phyloP scores from a whole-genome alignment of 1,284 basidiomycete genomes.

The Sanghuangporus weigelae region DNA sequence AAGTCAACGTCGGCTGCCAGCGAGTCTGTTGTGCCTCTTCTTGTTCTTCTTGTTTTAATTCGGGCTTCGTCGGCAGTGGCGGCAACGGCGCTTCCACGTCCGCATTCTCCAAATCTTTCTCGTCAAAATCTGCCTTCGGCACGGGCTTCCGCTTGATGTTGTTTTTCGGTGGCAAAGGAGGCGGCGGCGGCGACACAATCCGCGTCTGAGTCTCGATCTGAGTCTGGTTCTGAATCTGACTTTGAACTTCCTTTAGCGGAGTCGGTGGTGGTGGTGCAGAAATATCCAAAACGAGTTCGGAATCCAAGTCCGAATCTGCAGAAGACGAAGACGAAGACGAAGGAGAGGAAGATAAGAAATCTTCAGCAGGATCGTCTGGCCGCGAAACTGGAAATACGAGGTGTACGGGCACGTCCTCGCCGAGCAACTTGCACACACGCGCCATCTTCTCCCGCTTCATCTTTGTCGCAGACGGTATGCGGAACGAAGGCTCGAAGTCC shows the following conservation, averaged over 20 bases:
- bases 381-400: slow-evolving; percentile 13
- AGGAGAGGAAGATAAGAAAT: neutral
- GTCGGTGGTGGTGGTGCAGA: neutral
- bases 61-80: neutral
- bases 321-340: neutral
- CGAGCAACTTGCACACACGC: slow-evolving; percentile 16
- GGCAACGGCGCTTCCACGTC: neutral
- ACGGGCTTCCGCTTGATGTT: slow-evolving; percentile 1
- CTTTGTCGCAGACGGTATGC: slow-evolving; percentile 6
- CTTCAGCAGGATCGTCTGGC: neutral
- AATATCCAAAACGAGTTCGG: slow-evolving; percentile 3
- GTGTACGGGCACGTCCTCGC: slow-evolving; percentile 15
- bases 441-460: slow-evolving; percentile 17
- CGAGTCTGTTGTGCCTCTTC: neutral
- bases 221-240: neutral
- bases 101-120: neutral
- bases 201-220: neutral
- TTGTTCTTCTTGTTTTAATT: no score
- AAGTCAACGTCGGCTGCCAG: neutral
- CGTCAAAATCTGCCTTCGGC: neutral
- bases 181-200: neutral
- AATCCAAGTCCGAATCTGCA: neutral
- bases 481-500: slow-evolving; percentile 13
- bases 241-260: neutral
- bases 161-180: neutral